These are phyloP conservation scores for Phytopythium oedochilum DNA, from an alignment of 352 stramenopile genomes.

Conservation along the genomic window DNA sequence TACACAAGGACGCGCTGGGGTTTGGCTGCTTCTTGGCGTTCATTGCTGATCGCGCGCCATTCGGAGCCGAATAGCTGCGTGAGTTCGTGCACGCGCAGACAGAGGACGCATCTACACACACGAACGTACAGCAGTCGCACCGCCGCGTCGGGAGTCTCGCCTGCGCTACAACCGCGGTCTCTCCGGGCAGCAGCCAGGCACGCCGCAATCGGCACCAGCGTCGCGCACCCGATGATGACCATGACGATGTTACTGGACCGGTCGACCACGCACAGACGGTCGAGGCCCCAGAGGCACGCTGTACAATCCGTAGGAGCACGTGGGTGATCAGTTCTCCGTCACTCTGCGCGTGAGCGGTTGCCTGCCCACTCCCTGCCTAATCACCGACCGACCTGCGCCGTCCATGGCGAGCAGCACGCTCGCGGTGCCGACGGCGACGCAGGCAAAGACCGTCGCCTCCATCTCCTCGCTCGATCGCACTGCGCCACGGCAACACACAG, in stretches of 20 bases:
- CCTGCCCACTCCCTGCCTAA: too few relatives aligned
- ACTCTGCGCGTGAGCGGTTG: too few relatives aligned
- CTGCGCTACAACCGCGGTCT: slow-evolving; percentile 16
- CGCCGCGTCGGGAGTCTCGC: slow-evolving; percentile 12
- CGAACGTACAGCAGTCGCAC: slow-evolving; percentile 33
- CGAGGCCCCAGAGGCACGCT: slow-evolving; percentile 32
- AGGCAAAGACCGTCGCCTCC: slow-evolving; percentile 60
- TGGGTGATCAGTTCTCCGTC: too few relatives aligned
- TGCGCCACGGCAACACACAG: too few relatives aligned
- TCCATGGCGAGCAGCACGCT: slow-evolving; percentile 38
- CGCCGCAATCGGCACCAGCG: slow-evolving; percentile 31
- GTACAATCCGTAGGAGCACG: neutral
- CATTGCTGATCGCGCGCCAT: neutral
- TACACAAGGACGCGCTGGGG: slow-evolving; percentile 48
- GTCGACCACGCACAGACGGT: slow-evolving; percentile 32
- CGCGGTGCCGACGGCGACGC: slow-evolving; percentile 30
- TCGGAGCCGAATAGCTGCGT: neutral
- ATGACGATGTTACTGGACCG: slow-evolving; percentile 49
- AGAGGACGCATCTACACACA: too few relatives aligned
- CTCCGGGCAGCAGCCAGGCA: slow-evolving; percentile 33
- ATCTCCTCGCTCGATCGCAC: slow-evolving; percentile 11
- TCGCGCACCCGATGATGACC: slow-evolving; percentile 45
- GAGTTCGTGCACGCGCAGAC: neutral
- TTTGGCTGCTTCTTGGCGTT: slow-evolving; percentile 4
- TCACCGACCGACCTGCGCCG: slow-evolving; percentile 22